A percentile compares a stretch with the other conserved stretches of the same genome.
phyloP scores from a whole-genome alignment of 768 basidiomycete species.

The Tricholoma saponaceum region DNA sequence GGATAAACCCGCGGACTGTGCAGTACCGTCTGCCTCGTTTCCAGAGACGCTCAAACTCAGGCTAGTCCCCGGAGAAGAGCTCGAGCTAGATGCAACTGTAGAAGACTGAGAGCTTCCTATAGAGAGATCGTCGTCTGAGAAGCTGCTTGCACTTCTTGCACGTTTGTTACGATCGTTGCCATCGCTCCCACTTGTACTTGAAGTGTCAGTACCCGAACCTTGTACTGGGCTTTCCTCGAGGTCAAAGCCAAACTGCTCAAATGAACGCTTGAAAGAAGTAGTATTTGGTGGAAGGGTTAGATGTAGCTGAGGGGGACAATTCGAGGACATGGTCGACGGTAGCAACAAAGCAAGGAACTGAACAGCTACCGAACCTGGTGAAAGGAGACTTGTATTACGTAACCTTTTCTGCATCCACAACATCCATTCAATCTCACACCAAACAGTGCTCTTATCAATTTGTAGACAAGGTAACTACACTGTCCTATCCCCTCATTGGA shows the following conservation, averaged over 20 bases:
- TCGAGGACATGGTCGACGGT: slow-evolving; percentile 33
- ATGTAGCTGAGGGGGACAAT: slow-evolving; percentile 48
- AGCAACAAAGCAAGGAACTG: slow-evolving; percentile 6
- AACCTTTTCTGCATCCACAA: background rate
- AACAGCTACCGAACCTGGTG: too few species aligned
- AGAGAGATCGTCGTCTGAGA: slow-evolving; percentile 33
- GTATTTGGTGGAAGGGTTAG: slow-evolving; percentile 46
- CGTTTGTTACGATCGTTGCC: slow-evolving; percentile 54
- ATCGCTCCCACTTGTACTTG: slow-evolving; percentile 27
- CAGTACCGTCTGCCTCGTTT: slow-evolving; percentile 2
- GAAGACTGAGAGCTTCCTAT: slow-evolving; percentile 33
- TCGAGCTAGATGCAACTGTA: slow-evolving; percentile 25
- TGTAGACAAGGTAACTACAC: too few species aligned
- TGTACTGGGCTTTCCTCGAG: slow-evolving; percentile 42
- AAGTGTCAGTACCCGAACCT: slow-evolving; percentile 15
- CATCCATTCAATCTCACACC: too few species aligned
- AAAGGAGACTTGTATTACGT: background rate
- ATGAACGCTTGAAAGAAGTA: slow-evolving; percentile 58
- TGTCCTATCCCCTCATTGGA: too few species aligned
- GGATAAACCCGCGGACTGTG: slow-evolving; percentile 6
- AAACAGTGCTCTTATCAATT: too few species aligned
- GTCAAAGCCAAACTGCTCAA: slow-evolving; percentile 56
- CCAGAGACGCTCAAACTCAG: slow-evolving; percentile 8
- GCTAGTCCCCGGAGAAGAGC: slow-evolving; percentile 12
- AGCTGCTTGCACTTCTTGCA: slow-evolving; percentile 50